Conservation (phyloP, 305 asterid species). For the Stenogyne calaminthoides region DNA sequence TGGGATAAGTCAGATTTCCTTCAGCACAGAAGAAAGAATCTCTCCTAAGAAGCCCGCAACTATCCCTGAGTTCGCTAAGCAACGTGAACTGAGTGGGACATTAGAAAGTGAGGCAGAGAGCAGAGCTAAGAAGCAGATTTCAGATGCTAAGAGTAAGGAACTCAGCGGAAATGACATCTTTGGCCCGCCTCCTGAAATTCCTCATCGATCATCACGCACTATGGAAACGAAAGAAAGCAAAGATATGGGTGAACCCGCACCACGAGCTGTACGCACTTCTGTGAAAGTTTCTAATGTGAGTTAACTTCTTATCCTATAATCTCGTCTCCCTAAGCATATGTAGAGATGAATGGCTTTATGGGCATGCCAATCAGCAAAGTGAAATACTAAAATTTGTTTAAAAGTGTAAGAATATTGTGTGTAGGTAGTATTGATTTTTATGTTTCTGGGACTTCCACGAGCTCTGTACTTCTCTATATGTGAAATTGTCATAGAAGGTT, state of each 20-base stretch:
- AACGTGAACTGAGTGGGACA: constrained; percentile 91
- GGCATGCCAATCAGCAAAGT: neutral
- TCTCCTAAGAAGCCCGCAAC: constrained; percentile 88
- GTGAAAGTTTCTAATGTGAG: constrained; percentile 94
- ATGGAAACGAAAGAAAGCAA: constrained; percentile 62
- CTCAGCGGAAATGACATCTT: constrained; percentile 90
- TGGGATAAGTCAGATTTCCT: constrained; percentile 94
- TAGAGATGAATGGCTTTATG: neutral
- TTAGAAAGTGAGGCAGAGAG: constrained; percentile 66
- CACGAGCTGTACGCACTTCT: constrained; percentile 80
- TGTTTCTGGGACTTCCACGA: neutral
- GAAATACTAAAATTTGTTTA: neutral
- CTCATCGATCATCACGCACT: constrained; percentile 60
- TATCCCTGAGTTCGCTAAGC: constrained; percentile 90
- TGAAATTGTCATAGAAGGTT: neutral
- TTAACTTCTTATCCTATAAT: constrained; percentile 5
- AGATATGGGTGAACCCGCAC: constrained; percentile 79
- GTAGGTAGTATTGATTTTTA: neutral
- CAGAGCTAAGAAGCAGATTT: constrained; percentile 62
- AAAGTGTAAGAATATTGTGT: neutral
- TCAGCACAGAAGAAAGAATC: constrained; percentile 74
- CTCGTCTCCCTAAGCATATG: neutral
- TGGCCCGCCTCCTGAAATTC: constrained; percentile 80
- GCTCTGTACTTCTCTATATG: neutral
- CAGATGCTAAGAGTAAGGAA: constrained; percentile 81